Evolutionary conservation across 78 protist genomes (phyloP), one percentile per base, ranked within the genome.

Genomic region (Dictyostelium capitatum): DNA sequence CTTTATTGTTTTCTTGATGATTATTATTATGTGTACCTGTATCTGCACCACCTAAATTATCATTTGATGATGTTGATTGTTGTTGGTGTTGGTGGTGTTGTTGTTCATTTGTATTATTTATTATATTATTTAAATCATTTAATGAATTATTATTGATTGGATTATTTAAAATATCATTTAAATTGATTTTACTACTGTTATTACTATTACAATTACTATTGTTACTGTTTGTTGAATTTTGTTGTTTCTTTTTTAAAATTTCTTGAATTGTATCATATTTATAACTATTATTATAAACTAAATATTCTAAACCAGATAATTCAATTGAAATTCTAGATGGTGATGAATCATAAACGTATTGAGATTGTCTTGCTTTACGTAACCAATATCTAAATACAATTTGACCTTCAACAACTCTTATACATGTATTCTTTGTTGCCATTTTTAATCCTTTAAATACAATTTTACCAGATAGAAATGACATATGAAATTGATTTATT

Each of bases 281-380:
- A 10, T 48, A 62, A 56, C 89, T 77, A 65, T 82, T 92, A 48
- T 92, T 92, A 20, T 83, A 92, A 1, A 92, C 77, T 0, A 92
- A 41, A 25, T 83, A 92, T 51, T 92, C 96, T 54, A 92, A n/a
- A 74, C 96, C 96, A 43, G 73, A 64, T 48, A 90, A 59, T 17
- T 62, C 54, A 6, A 90, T 69, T 6, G 65, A 17, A 23, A 90
- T 23, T 57, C 95, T 51, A 59, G 81, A 67, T 46, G 95, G 95
- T 64, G 64, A 37, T 7, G 59, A 32, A 28, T 74, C 83, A 32
- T 87, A 47, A 2, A 87, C 50, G 15, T n/a, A 28, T 20, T 75
- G n/a, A 15, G 82, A 77, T 30, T 87, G 79, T 65, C 92, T 87
- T 9, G 79, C 77, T 3, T 77, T 37, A 46, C 67, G 69, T n/a